These are phyloP conservation scores for Euphorbia peplus DNA, from an alignment of 345 rosid species.

Conservation along the genomic window DNA sequence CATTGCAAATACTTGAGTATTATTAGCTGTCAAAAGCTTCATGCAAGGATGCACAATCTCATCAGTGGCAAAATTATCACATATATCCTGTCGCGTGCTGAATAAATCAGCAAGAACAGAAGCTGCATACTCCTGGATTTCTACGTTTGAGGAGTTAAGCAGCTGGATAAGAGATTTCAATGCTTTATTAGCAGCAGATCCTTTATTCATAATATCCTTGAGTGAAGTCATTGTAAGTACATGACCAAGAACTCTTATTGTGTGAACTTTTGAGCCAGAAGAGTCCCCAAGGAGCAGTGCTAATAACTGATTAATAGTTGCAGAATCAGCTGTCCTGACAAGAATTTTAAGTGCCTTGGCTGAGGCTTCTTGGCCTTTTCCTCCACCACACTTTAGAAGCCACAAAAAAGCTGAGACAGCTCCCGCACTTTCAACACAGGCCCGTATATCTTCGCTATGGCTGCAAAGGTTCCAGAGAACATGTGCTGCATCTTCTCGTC, in stretches of 20 bases:
- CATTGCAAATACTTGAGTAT: conserved; percentile 63
- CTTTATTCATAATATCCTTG: conserved; percentile 54
- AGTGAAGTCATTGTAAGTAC: conserved; percentile 64
- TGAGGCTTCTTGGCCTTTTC: conserved; percentile 68
- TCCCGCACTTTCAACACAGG: conserved; percentile 87
- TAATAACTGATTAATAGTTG: conserved; percentile 72
- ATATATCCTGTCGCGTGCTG: conserved; percentile 65
- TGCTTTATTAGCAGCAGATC: conserved; percentile 80
- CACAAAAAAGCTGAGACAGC: conserved; percentile 75
- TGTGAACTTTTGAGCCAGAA: conserved; percentile 55
- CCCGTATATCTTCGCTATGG: conserved; percentile 86
- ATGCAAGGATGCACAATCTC: conserved; percentile 64
- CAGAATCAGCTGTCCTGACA: conserved; percentile 66
- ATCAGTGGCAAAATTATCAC: conserved; percentile 67
- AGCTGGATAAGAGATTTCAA: conserved; percentile 65
- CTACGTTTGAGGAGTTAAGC: conserved; percentile 67
- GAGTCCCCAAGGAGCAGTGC: conserved; percentile 66
- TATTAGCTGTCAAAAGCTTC: conserved; percentile 64
- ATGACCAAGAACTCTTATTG: conserved; percentile 73
- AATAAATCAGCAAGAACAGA: conserved; percentile 86
- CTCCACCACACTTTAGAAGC: conserved; percentile 70
- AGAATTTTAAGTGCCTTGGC: conserved; percentile 66
- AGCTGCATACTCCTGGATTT: conserved; percentile 72
- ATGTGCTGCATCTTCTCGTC: conserved; percentile 72
- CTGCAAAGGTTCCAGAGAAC: conserved; percentile 77